A percentile compares a stretch with the other conserved stretches of the same genome.
These are phyloP conservation scores for Nevesoporus exiguus DNA, from an alignment of 768 basidiomycete species.

Conservation along the genomic window DNA sequence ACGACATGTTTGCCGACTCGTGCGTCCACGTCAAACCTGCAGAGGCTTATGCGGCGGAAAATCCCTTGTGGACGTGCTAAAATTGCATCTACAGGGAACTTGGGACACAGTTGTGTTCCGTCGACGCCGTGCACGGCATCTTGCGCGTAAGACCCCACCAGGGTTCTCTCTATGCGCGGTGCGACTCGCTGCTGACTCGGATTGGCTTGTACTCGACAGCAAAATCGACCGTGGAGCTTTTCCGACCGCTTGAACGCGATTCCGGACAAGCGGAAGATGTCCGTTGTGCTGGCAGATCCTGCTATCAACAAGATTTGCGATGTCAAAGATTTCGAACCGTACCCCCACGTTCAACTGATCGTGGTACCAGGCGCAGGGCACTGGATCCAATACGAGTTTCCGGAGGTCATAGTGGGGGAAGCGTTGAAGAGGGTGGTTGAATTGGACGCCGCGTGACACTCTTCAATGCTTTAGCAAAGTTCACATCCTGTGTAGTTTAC, in stretches of 20 bases:
- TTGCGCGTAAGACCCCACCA: neutral
- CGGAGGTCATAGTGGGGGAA: constrained; percentile 18
- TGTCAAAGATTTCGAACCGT: constrained; percentile 12
- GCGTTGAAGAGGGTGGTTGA: constrained; percentile 12
- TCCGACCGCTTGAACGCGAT: neutral
- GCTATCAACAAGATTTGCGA: constrained; percentile 2
- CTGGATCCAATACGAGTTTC: constrained; percentile 28
- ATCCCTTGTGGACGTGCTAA: constrained; percentile 15
- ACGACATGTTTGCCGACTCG: neutral
- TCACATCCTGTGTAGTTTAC: no score
- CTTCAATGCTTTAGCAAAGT: no score
- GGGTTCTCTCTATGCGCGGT: neutral
- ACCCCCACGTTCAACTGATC: constrained; percentile 9
- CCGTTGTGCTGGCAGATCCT: constrained; percentile 19
- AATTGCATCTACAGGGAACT: constrained; percentile 8
- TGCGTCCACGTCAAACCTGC: neutral
- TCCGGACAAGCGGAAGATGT: constrained; percentile 13
- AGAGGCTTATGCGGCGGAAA: constrained; percentile 1
- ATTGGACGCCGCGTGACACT: neutral
- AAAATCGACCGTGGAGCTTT: constrained; percentile 19
- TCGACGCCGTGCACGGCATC: constrained; percentile 1
- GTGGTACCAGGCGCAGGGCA: constrained; percentile 19
- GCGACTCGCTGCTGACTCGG: neutral
- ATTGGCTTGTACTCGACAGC: neutral
- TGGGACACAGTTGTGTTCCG: constrained; percentile 12